These are phyloP conservation scores for Coniferiporia sulphurascens DNA, from an alignment of 1,284 basidiomycete species.

Conservation along the genomic window DNA sequence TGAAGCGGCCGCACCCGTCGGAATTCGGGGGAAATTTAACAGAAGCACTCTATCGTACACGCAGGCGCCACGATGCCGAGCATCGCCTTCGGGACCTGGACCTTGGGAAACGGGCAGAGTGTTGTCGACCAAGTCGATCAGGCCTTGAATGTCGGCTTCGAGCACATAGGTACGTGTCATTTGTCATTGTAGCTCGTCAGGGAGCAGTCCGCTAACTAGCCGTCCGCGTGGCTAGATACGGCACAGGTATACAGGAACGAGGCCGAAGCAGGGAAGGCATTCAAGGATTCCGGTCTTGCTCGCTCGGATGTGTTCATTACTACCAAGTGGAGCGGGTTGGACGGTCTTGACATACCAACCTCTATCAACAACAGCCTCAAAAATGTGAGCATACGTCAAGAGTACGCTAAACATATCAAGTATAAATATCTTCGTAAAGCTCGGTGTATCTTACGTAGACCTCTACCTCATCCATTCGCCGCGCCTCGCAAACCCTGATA, in stretches of 20 bases:
- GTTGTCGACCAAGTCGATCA: slow-evolving; percentile 47
- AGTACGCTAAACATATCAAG: slow-evolving; percentile 1
- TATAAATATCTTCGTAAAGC: slow-evolving; percentile 30
- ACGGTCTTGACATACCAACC: slow-evolving; percentile 46
- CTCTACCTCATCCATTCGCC: slow-evolving; percentile 67
- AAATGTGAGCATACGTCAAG: slow-evolving; percentile 35
- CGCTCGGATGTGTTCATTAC: slow-evolving; percentile 45
- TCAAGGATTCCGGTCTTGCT: slow-evolving; percentile 42
- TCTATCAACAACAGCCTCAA: slow-evolving; percentile 54
- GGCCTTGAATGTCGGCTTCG: slow-evolving; percentile 49
- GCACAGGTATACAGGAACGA: slow-evolving; percentile 48
- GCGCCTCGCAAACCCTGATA: slow-evolving; percentile 42
- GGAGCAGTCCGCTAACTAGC: background rate
- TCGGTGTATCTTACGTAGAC: slow-evolving; percentile 65
- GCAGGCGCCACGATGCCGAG: slow-evolving; percentile 40
- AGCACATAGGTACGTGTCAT: slow-evolving; percentile 40
- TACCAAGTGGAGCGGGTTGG: slow-evolving; percentile 56
- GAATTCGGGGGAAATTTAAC: background rate
- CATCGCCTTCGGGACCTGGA: slow-evolving; percentile 53
- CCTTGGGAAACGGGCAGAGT: slow-evolving; percentile 42
- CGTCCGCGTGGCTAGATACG: slow-evolving; percentile 32
- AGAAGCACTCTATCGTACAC: slow-evolving; percentile 6
- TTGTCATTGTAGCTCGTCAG: background rate
- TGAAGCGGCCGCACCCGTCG: slow-evolving; percentile 2
- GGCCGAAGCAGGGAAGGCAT: slow-evolving; percentile 41